Evolutionary conservation across 1,284 basidiomycete genomes (phyloP), one percentile per base, ranked within the genome.

Genomic region (Ganoderma lucidum): DNA sequence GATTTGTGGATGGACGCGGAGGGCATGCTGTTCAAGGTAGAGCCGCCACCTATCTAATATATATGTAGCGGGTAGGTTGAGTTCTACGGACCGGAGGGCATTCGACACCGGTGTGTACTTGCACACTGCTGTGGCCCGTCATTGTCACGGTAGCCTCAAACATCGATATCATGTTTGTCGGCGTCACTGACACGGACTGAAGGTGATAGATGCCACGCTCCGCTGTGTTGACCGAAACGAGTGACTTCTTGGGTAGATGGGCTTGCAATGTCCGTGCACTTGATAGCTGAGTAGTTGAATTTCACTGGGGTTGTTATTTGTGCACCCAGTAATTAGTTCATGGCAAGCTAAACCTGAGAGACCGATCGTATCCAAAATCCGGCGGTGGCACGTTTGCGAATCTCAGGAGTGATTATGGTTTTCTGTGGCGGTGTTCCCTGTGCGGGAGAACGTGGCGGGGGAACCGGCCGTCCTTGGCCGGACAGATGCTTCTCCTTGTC

Each of bases 1-100:
- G 97, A 98, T 79, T 81, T 98, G 58, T 94, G 95, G 90, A 85
- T 86, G 75, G 93, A 96, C 77, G 91, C 92, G 12, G 90, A 91
- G 74, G 82, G 30, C 9, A 75, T 75, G 71, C 62, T 80, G 56
- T 63, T 70, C 30, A 69, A 71, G 63, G 61, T 70, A 41, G 70
- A 71, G 42, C 45, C 23, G 28, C 62, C 59, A 15, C 30, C 48
- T 56, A 3, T 56, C 12, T 56, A 39, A 59, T 59, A 10, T 39
- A 59, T 59, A 19, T 39, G 17, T 10, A n/a, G 32, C 10, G 19
- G 56, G 56, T 59, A 59, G 56, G 56, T 59, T 19, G 35, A 39
- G 30, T 19, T 32, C 56, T 39, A 19, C n/a, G 56, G 35, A 19
- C n/a, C 15, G 35, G 35, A 39, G 35, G 3, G 19, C 56, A 17